A percentile compares a stretch with the other conserved stretches of the same genome.
phyloP scores from a whole-genome alignment of 257 asterid genomes.

The Nicotiana obtusifolia region DNA sequence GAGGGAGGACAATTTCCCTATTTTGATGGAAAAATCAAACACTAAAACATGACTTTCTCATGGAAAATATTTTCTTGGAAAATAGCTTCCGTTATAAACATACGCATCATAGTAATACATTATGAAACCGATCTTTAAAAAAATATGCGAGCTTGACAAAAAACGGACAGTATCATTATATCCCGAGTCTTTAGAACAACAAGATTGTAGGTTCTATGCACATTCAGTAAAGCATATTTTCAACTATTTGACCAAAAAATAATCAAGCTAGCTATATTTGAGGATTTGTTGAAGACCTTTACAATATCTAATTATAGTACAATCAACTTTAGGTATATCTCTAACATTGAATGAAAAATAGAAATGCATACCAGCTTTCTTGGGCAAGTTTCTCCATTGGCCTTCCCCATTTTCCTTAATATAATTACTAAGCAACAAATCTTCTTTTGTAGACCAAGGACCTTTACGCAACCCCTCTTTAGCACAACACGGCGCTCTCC shows the following conservation, averaged over 20 bases:
- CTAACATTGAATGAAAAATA: background rate
- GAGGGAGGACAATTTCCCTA: background rate
- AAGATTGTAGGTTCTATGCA: too few relatives aligned
- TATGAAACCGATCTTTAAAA: too few relatives aligned
- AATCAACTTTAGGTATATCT: too few relatives aligned
- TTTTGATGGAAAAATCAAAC: background rate
- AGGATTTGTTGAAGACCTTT: too few relatives aligned
- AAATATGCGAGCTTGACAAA: too few relatives aligned
- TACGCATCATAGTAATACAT: too few relatives aligned
- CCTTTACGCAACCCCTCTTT: constrained; percentile 22
- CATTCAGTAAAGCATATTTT: too few relatives aligned
- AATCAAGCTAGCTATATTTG: too few relatives aligned
- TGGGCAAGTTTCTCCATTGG: constrained; percentile 24
- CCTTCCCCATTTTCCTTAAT: constrained; percentile 28
- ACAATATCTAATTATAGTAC: too few relatives aligned
- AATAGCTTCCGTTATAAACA: background rate
- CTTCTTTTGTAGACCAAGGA: constrained; percentile 25
- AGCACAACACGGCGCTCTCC: constrained; percentile 30
- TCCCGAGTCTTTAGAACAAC: too few relatives aligned
- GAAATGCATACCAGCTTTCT: constrained; percentile 22
- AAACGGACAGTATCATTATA: too few relatives aligned
- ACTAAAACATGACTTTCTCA: background rate
- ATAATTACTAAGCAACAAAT: constrained; percentile 14
- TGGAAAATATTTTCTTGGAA: background rate
- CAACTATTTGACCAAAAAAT: too few relatives aligned